These are phyloP conservation scores for Tolypocladium nubicola DNA, from an alignment of 2,329 filamentous ascomycete genomes.

Conservation along the genomic window DNA sequence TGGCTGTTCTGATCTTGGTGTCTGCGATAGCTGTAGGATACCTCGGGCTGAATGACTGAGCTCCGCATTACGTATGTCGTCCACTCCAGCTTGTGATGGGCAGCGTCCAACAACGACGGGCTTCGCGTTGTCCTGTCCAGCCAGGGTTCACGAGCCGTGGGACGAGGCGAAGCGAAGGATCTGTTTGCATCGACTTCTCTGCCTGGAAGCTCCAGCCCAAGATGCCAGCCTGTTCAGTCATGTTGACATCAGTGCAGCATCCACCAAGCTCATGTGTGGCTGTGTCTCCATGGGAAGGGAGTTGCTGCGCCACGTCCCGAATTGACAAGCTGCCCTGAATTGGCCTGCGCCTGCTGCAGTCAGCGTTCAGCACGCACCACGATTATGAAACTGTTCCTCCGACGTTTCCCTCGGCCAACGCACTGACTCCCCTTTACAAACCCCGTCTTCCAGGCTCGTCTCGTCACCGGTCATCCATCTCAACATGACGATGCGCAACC, in stretches of 20 bases:
- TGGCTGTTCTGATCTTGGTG: not conserved
- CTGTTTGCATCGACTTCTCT: too few relatives aligned
- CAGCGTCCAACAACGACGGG: not conserved
- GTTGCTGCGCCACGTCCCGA: not conserved
- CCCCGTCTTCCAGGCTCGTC: not conserved
- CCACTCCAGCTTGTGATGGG: not conserved
- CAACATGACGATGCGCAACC: conserved; percentile 7
- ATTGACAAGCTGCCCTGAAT: not conserved
- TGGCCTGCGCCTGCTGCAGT: not conserved
- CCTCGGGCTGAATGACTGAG: not conserved
- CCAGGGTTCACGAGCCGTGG: not conserved
- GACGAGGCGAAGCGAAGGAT: not conserved
- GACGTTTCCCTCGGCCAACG: not conserved
- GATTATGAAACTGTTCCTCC: not conserved
- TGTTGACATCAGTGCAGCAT: not conserved
- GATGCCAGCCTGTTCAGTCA: not conserved
- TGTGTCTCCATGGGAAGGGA: not conserved
- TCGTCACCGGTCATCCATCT: not conserved
- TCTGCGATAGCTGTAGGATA: not conserved
- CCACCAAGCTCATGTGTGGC: not conserved
- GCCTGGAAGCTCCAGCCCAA: too few relatives aligned
- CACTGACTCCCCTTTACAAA: not conserved
- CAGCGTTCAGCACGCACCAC: not conserved
- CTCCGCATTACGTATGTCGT: not conserved
- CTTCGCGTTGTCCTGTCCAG: not conserved